phyloP scores from a whole-genome alignment of 139 green algal genomes.

The Astrephomene gubernaculifera region DNA sequence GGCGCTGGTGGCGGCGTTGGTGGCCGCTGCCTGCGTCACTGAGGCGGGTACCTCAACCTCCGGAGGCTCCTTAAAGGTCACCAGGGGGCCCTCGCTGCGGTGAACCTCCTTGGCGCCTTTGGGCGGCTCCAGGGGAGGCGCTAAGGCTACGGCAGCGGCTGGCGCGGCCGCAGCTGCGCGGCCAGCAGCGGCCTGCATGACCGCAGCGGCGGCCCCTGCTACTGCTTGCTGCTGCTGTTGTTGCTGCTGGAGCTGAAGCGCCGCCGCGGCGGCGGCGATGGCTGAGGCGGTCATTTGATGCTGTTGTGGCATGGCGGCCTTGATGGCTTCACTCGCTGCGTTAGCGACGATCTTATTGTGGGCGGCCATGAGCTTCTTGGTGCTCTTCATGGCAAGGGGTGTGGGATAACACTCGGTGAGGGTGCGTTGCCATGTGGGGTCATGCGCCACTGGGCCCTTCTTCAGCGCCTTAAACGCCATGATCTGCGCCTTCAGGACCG shows the following conservation, averaged over 20 bases:
- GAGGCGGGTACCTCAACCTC: background rate
- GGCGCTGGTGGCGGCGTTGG: background rate
- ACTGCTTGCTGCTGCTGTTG: constrained; percentile 24
- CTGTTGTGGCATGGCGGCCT: background rate
- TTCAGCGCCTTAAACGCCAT: constrained; percentile 65
- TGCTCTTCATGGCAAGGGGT: constrained; percentile 6
- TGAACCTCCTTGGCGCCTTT: constrained; percentile 15
- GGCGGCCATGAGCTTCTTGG: constrained; percentile 17
- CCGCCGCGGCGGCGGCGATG: background rate
- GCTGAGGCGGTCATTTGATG: background rate
- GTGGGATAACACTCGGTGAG: constrained; percentile 4
- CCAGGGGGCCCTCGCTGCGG: background rate
- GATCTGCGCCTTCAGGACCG: constrained; percentile 65
- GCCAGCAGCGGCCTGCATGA: background rate
- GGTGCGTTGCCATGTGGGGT: constrained; percentile 13
- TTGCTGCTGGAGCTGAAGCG: background rate
- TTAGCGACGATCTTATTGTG: background rate
- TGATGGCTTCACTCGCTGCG: background rate
- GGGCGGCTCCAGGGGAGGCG: constrained; percentile 15
- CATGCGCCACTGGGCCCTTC: constrained; percentile 26
- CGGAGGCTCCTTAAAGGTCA: background rate
- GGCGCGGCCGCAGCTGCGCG: constrained; percentile 4
- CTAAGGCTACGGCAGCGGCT: background rate
- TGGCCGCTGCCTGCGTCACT: background rate
- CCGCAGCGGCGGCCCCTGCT: background rate